Conservation (phyloP, 768 basidiomycete species). For the Termitomyces sp. region DNA sequence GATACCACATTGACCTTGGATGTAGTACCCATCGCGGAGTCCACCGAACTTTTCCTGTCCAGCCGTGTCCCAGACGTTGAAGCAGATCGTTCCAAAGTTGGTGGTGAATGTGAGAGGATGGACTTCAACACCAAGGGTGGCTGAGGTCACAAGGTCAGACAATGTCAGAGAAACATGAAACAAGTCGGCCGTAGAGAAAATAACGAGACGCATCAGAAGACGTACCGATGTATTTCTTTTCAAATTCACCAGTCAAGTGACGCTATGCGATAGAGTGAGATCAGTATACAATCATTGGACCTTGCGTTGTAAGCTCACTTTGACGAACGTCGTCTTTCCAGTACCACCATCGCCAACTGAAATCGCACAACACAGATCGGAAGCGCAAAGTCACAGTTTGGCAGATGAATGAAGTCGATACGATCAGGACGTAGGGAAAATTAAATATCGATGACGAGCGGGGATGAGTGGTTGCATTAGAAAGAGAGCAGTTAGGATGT, state of each 20-base stretch:
- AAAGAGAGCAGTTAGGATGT: slow-evolving; percentile 8
- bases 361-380: slow-evolving; percentile 17
- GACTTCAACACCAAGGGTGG: slow-evolving; percentile 99
- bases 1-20: slow-evolving; percentile 98
- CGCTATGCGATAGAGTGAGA: slow-evolving; percentile 52
- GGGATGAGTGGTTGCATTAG: slow-evolving; percentile 24
- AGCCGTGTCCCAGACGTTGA: slow-evolving; percentile 99
- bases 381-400: background rate
- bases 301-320: slow-evolving; percentile 46
- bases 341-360: slow-evolving; percentile 95
- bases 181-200: slow-evolving; percentile 13
- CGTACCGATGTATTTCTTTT: slow-evolving; percentile 99
- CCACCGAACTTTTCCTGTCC: slow-evolving; percentile 99
- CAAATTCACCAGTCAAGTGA: slow-evolving; percentile 99
- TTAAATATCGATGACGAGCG: slow-evolving; percentile 51
- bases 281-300: slow-evolving; percentile 52
- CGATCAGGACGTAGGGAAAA: slow-evolving; percentile 18
- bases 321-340: slow-evolving; percentile 98
- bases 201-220: slow-evolving; percentile 9
- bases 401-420: slow-evolving; percentile 9
- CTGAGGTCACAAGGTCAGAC: slow-evolving; percentile 34
- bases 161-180: slow-evolving; percentile 10
- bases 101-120: slow-evolving; percentile 95
- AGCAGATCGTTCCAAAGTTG: slow-evolving; percentile 98
- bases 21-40: slow-evolving; percentile 94